A percentile compares a stretch with the other conserved stretches of the same genome.
These are phyloP conservation scores for Thuja plicata DNA, from an alignment of 83 land plant species.

Conservation along the genomic window DNA sequence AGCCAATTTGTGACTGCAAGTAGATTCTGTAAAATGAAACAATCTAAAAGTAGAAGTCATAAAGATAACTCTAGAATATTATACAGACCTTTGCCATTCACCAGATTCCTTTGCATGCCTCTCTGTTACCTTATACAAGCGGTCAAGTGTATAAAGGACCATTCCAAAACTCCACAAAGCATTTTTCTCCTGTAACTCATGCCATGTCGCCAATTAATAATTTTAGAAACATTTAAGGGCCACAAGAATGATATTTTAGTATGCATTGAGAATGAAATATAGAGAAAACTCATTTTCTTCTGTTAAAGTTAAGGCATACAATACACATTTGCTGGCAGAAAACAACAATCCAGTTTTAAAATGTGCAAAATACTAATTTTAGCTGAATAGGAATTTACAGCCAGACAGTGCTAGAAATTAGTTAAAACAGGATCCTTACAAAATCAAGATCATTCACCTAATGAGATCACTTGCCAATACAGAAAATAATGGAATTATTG, in stretches of 20 bases:
- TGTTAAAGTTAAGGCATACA: not conserved
- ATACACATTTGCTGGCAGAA: not conserved
- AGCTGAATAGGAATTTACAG: not conserved
- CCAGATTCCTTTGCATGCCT: constrained; percentile 68
- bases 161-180: constrained; percentile 76
- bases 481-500: not conserved
- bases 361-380: not conserved
- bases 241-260: not conserved
- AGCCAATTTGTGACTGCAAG: not conserved
- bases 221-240: not conserved
- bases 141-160: constrained; percentile 69
- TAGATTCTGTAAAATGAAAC: not conserved
- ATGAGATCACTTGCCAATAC: not conserved
- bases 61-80: not conserved
- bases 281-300: not conserved
- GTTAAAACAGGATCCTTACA: not conserved
- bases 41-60: not conserved
- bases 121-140: constrained; percentile 63
- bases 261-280: not conserved
- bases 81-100: constrained; percentile 84
- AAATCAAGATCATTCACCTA: not conserved
- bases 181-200: constrained; percentile 55
- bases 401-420: not conserved
- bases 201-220: not conserved
- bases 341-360: not conserved